Evolutionary conservation across 768 basidiomycete species (phyloP).

Genomic region (Amanita exitialis): DNA sequence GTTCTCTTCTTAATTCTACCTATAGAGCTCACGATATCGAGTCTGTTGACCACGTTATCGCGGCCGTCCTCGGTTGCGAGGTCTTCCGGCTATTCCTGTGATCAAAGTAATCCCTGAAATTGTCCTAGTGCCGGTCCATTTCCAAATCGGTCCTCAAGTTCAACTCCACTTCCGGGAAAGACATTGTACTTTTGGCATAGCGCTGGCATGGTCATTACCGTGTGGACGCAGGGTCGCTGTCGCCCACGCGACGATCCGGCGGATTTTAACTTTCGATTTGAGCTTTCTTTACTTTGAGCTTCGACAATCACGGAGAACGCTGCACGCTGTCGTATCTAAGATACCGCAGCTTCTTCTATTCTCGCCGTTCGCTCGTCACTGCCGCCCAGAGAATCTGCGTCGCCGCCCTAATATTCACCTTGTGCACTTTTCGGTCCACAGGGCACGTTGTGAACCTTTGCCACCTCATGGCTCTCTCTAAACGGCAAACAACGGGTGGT

Average conservation of each 20-base stretch:
- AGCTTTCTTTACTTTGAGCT: constrained; percentile 1
- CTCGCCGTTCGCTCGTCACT: neutral
- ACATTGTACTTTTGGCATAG: neutral
- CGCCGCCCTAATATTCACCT: too few relatives aligned
- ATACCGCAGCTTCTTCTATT: neutral
- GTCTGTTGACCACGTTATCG: too few relatives aligned
- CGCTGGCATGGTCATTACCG: neutral
- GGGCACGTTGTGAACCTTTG: too few relatives aligned
- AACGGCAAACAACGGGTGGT: too few relatives aligned
- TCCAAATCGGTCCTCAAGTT: too few relatives aligned
- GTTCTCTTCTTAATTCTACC: neutral
- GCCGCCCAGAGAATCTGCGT: too few relatives aligned
- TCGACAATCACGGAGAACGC: constrained; percentile 2
- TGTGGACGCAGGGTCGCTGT: too few relatives aligned
- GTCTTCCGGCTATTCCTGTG: neutral
- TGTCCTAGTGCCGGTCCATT: too few relatives aligned
- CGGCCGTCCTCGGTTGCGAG: too few relatives aligned
- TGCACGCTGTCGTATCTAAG: neutral
- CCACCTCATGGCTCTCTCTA: too few relatives aligned
- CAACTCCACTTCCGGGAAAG: neutral
- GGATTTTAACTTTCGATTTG: neutral
- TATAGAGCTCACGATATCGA: too few relatives aligned
- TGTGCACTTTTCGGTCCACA: too few relatives aligned
- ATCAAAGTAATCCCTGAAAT: neutral
- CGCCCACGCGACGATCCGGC: neutral